Evolutionary conservation across 2,329 filamentous ascomycete species (phyloP).

Genomic region (Fusarium foetens): DNA sequence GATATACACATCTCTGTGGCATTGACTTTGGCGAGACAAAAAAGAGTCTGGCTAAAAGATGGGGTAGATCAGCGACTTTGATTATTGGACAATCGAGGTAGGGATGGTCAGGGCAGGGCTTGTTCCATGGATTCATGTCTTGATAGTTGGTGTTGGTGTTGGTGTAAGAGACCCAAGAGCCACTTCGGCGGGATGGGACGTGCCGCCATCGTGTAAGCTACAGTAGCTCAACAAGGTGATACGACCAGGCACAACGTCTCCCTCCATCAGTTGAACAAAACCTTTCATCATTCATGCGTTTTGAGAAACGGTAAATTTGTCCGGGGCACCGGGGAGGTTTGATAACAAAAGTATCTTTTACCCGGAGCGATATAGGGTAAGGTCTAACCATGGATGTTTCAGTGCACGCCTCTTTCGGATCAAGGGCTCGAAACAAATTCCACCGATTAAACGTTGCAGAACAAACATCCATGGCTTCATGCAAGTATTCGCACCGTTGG

Average conservation of each 20-base stretch:
- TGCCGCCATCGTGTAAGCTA: constrained; percentile 24
- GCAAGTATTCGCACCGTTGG: constrained; percentile 18
- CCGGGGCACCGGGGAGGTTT: constrained; percentile 13
- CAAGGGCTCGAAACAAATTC: constrained; percentile 23
- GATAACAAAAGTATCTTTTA: neutral
- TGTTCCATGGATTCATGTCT: neutral
- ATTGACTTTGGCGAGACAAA: constrained; percentile 33
- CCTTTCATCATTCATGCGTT: neutral
- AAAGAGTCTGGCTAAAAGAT: constrained; percentile 40
- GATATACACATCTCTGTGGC: constrained; percentile 34
- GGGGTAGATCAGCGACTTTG: constrained; percentile 31
- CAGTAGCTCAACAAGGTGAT: neutral
- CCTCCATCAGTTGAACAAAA: neutral
- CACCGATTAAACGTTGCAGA: constrained; percentile 14
- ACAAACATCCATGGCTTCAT: constrained; percentile 15
- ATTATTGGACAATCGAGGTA: constrained; percentile 36
- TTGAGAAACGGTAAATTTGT: neutral
- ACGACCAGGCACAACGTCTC: neutral
- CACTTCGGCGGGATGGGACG: constrained; percentile 36
- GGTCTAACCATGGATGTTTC: neutral
- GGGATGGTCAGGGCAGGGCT: constrained; percentile 12
- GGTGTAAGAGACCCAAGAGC: constrained; percentile 6
- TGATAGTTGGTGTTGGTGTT: constrained; percentile 1
- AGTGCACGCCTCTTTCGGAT: neutral
- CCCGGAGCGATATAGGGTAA: constrained; percentile 33